phyloP scores from a whole-genome alignment of 2,329 filamentous ascomycete genomes.

The Orbilia javanica region DNA sequence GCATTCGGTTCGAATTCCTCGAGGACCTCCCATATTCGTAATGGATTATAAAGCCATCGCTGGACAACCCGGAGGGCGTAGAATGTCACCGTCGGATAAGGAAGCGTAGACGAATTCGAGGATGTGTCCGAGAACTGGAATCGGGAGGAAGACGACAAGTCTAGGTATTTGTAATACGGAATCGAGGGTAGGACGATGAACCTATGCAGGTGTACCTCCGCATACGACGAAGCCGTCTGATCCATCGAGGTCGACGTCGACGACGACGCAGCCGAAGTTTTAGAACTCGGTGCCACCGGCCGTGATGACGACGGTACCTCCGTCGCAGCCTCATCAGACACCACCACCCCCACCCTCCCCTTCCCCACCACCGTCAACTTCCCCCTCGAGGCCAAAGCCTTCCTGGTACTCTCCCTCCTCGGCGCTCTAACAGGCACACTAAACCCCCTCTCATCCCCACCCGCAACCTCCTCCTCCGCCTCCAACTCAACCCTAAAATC shows the following conservation, averaged over 20 bases:
- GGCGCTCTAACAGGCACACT: constrained; percentile 16
- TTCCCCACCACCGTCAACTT: background rate
- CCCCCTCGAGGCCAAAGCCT: background rate
- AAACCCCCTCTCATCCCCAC: constrained; percentile 2
- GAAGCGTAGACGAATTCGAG: constrained; percentile 35
- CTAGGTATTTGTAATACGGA: constrained; percentile 53
- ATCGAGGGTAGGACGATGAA: constrained; percentile 37
- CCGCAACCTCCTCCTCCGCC: constrained; percentile 21
- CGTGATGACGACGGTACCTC: background rate
- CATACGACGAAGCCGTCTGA: constrained; percentile 14
- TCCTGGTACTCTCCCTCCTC: constrained; percentile 1
- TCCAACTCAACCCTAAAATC: constrained; percentile 53
- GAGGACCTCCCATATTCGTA: constrained; percentile 35
- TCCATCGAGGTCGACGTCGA: background rate
- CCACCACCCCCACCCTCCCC: background rate
- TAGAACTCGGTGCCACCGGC: background rate
- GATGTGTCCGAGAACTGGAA: constrained; percentile 37
- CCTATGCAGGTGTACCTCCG: constrained; percentile 37
- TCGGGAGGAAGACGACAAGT: constrained; percentile 1
- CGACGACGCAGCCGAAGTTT: background rate
- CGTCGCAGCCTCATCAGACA: too few relatives aligned
- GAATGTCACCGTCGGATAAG: constrained; percentile 41
- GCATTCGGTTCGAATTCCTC: constrained; percentile 38
- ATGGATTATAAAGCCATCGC: constrained; percentile 46
- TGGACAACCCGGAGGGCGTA: constrained; percentile 40